Conservation (phyloP, 75 land plant genomes). For the Picea glauca region DNA sequence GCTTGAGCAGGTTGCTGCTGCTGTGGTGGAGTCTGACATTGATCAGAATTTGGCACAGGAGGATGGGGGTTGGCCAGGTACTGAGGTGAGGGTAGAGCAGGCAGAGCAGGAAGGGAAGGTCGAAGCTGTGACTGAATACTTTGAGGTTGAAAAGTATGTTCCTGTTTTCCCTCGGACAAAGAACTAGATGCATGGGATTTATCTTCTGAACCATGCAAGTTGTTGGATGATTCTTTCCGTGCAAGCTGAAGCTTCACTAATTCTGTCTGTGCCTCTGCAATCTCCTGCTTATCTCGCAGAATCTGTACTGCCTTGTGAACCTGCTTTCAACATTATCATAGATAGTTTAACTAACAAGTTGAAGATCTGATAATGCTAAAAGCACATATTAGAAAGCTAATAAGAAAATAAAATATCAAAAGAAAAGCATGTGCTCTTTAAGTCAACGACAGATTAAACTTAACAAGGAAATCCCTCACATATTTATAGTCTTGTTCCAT, state of each 20-base stretch:
- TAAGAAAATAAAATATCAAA: neutral
- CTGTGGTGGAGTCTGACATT: constrained; percentile 17
- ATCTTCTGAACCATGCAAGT: constrained; percentile 13
- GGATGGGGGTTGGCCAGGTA: constrained; percentile 29
- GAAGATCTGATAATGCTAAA: neutral
- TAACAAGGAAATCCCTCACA: too few species aligned
- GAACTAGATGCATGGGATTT: constrained; percentile 5
- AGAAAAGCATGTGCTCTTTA: neutral
- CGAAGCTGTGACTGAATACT: neutral
- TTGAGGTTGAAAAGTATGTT: constrained; percentile 2
- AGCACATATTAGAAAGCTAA: neutral
- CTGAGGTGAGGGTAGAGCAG: constrained; percentile 36
- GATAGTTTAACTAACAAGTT: neutral
- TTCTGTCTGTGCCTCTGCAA: constrained; percentile 71
- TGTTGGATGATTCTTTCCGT: constrained; percentile 44
- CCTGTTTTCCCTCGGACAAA: neutral
- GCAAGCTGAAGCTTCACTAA: constrained; percentile 64
- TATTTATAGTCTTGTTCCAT: too few species aligned
- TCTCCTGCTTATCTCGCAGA: constrained; percentile 81
- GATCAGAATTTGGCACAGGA: constrained; percentile 9
- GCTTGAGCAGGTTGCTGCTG: constrained; percentile 14
- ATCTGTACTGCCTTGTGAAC: constrained; percentile 82
- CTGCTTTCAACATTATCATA: constrained; percentile 19
- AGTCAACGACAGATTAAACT: neutral
- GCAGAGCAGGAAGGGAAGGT: neutral